phyloP scores from a whole-genome alignment of 2,329 filamentous ascomycete species.

The Pseudogymnoascus sp. region DNA sequence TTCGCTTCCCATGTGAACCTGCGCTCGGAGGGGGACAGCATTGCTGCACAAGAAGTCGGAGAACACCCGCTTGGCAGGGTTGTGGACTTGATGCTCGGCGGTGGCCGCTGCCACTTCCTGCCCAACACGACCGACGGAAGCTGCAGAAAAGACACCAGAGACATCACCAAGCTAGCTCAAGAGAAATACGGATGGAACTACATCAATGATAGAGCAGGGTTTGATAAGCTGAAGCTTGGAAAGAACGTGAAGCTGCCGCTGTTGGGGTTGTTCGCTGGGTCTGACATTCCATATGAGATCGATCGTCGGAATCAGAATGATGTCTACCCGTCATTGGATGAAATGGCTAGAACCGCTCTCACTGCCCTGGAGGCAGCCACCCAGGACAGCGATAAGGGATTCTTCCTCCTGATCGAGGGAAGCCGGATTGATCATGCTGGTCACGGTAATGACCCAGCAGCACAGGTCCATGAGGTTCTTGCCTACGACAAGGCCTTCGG shows the following conservation, averaged over 20 bases:
- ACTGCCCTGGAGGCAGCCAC: conserved; percentile 74
- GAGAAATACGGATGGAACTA: conserved; percentile 74
- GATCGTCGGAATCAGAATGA: conserved; percentile 74
- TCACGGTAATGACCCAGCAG: conserved; percentile 73
- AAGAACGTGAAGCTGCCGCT: conserved; percentile 65
- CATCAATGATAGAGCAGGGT: conserved; percentile 59
- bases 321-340: conserved; percentile 77
- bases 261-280: conserved; percentile 73
- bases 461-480: conserved; percentile 85
- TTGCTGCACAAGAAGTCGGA: conserved; percentile 86
- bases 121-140: conserved; percentile 73
- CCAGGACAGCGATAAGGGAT: conserved; percentile 75
- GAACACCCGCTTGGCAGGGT: conserved; percentile 77
- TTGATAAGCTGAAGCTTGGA: conserved; percentile 64
- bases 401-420: conserved; percentile 98
- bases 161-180: conserved; percentile 65
- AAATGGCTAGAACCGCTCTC: conserved; percentile 82
- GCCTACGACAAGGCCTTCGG: conserved; percentile 86
- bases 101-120: conserved; percentile 87
- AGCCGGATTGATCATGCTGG: conserved; percentile 94
- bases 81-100: conserved; percentile 87
- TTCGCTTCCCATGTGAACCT: conserved; percentile 83
- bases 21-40: conserved; percentile 75
- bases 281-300: conserved; percentile 86
- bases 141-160: conserved; percentile 69